These are phyloP conservation scores for Nicotiana obtusifolia DNA, from an alignment of 257 asterid species.

Conservation along the genomic window DNA sequence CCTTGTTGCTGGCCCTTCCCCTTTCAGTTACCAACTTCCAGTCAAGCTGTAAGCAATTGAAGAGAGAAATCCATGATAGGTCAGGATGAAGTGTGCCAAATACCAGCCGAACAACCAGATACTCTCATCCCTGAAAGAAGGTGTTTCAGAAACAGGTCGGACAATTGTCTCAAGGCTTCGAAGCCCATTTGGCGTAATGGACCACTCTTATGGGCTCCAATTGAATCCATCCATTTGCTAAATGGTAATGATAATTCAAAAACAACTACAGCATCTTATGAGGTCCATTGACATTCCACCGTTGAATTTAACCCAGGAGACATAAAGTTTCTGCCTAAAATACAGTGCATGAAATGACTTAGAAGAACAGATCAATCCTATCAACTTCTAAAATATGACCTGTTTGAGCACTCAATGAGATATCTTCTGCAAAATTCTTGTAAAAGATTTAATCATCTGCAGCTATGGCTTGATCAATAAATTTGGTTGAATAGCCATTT, in stretches of 20 bases:
- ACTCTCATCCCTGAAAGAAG: constrained; percentile 25
- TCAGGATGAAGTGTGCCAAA: constrained; percentile 31
- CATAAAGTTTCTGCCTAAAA: not conserved
- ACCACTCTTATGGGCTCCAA: not conserved
- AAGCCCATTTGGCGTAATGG: constrained; percentile 31
- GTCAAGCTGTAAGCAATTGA: constrained; percentile 59
- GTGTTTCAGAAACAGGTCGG: constrained; percentile 50
- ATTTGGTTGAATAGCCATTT: not conserved
- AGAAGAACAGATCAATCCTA: not conserved
- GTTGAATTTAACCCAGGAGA: not conserved
- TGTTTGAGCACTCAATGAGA: not conserved
- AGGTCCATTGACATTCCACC: not conserved
- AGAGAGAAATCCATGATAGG: constrained; percentile 36
- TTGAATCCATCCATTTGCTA: not conserved
- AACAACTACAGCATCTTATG: not conserved
- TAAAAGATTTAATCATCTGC: not conserved
- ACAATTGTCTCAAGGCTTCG: constrained; percentile 53
- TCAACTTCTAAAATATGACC: not conserved
- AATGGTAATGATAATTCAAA: not conserved
- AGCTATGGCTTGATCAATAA: not conserved
- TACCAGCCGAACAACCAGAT: constrained; percentile 27
- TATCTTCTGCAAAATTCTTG: not conserved
- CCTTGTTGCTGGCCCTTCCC: constrained; percentile 55
- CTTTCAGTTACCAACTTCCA: constrained; percentile 53
- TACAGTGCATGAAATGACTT: not conserved